Percentiles rank a stretch among this genome's conserved stretches.
Conservation (phyloP, 441 rosid genomes). For the Bocquillonia castaneifolia region DNA sequence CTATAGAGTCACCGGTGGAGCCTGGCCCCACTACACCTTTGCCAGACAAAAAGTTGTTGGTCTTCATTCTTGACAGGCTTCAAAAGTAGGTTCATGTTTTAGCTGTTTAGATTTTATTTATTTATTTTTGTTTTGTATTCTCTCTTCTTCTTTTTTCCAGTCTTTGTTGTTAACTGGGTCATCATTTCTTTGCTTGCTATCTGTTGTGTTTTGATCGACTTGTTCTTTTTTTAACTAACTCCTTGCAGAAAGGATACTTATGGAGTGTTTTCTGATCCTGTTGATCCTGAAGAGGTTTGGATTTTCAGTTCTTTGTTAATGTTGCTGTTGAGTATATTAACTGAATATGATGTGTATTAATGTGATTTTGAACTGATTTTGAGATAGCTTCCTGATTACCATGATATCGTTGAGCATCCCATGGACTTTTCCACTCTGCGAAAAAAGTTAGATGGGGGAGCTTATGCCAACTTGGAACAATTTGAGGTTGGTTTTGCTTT, state of each 20-base stretch:
- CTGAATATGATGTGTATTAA: slow-evolving; percentile 11
- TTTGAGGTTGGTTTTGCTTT: slow-evolving; percentile 57
- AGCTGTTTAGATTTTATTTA: slow-evolving; percentile 21
- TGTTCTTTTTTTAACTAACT: slow-evolving; percentile 15
- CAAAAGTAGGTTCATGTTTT: slow-evolving; percentile 65
- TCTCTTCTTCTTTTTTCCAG: background rate
- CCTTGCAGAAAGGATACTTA: slow-evolving; percentile 85
- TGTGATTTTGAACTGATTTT: slow-evolving; percentile 22
- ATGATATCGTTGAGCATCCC: slow-evolving; percentile 65
- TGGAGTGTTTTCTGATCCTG: slow-evolving; percentile 89
- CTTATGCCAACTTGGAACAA: slow-evolving; percentile 60
- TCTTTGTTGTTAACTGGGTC: slow-evolving; percentile 6
- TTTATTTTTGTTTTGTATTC: too few species aligned
- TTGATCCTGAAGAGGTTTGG: slow-evolving; percentile 89
- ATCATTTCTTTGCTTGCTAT: slow-evolving; percentile 19
- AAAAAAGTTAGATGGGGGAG: slow-evolving; percentile 59
- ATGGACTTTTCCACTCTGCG: slow-evolving; percentile 80
- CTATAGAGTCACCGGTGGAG: slow-evolving; percentile 58
- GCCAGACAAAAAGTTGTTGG: slow-evolving; percentile 87
- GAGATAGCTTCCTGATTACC: slow-evolving; percentile 84
- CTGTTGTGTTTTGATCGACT: slow-evolving; percentile 27
- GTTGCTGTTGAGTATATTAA: slow-evolving; percentile 7
- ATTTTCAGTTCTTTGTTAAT: slow-evolving; percentile 14
- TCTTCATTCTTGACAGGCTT: slow-evolving; percentile 88
- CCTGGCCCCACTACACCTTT: slow-evolving; percentile 73